A percentile compares a stretch with the other conserved stretches of the same genome.
Evolutionary conservation across 495 filamentous ascomycete genomes (phyloP).

Genomic region (Neohortaea acidophila): DNA sequence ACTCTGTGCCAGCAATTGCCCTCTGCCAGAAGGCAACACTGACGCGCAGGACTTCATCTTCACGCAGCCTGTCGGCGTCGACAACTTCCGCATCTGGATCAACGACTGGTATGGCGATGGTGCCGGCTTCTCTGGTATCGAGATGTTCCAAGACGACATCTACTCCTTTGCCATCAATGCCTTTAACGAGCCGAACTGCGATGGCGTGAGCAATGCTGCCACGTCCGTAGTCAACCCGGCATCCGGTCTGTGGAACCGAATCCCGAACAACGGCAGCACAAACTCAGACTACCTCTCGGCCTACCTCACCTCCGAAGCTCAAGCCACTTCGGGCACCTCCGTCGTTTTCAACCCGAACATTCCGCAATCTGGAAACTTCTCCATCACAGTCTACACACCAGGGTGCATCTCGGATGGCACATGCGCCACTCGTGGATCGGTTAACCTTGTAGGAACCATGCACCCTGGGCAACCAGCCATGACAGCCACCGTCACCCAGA

Average conservation of each 20-base stretch:
- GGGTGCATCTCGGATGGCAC: slow-evolving; percentile 69
- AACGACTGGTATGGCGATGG: slow-evolving; percentile 72
- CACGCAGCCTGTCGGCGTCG: slow-evolving; percentile 78
- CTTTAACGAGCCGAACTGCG: slow-evolving; percentile 80
- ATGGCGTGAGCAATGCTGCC: slow-evolving; percentile 47
- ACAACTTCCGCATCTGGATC: slow-evolving; percentile 71
- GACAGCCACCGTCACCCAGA: slow-evolving; percentile 54
- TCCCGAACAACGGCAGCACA: slow-evolving; percentile 40
- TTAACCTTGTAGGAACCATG: slow-evolving; percentile 64
- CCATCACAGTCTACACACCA: slow-evolving; percentile 75
- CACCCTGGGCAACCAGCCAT: slow-evolving; percentile 28
- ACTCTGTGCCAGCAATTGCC: slow-evolving; percentile 63
- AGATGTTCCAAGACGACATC: slow-evolving; percentile 67
- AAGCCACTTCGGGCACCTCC: slow-evolving; percentile 31
- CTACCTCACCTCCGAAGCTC: slow-evolving; percentile 34
- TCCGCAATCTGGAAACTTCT: slow-evolving; percentile 77
- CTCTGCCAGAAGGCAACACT: slow-evolving; percentile 50
- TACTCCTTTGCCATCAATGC: slow-evolving; percentile 56
- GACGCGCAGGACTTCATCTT: slow-evolving; percentile 81
- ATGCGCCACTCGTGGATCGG: slow-evolving; percentile 57
- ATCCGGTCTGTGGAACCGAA: slow-evolving; percentile 59
- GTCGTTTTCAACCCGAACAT: slow-evolving; percentile 74
- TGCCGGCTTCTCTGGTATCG: slow-evolving; percentile 73
- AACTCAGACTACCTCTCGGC: slow-evolving; percentile 64
- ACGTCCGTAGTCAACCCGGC: slow-evolving; percentile 33